Evolutionary conservation across 2,329 filamentous ascomycete species (phyloP).

Genomic region (Penicillium sclerotiorum): DNA sequence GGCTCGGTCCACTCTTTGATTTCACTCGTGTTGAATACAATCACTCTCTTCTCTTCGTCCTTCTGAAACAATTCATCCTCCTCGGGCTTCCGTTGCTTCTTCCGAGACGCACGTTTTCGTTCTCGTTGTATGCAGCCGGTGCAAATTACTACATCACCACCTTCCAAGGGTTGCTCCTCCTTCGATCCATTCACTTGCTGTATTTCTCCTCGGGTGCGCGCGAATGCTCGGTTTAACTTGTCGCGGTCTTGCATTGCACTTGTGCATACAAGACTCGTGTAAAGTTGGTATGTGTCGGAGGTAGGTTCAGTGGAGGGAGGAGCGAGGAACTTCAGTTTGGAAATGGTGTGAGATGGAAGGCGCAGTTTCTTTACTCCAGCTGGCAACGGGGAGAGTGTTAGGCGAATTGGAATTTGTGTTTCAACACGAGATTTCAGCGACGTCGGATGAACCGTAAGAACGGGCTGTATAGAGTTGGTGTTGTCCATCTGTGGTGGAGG

Average conservation of each 20-base stretch:
- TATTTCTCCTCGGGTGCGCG: conserved; percentile 53
- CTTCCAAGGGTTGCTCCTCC: conserved; percentile 75
- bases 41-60: conserved; percentile 77
- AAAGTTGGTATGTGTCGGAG: conserved; percentile 76
- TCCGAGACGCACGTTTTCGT: conserved; percentile 84
- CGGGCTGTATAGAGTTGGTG: conserved; percentile 40
- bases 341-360: conserved; percentile 86
- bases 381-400: conserved; percentile 76
- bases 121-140: conserved; percentile 88
- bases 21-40: conserved; percentile 90
- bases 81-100: conserved; percentile 90
- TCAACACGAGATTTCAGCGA: conserved; percentile 88
- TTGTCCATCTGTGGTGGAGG: conserved; percentile 30
- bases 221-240: conserved; percentile 67
- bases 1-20: conserved; percentile 78
- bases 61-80: conserved; percentile 86
- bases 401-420: conserved; percentile 88
- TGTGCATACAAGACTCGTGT: conserved; percentile 83
- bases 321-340: conserved; percentile 86
- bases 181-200: conserved; percentile 52
- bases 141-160: conserved; percentile 93
- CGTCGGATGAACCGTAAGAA: conserved; percentile 65
- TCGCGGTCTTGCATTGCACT: conserved; percentile 81
- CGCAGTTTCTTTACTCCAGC: conserved; percentile 77
- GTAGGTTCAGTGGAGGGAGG: conserved; percentile 68